phyloP scores from a whole-genome alignment of 2,329 filamentous ascomycete genomes.

The Immersiporthe knoxdaviesiana region DNA sequence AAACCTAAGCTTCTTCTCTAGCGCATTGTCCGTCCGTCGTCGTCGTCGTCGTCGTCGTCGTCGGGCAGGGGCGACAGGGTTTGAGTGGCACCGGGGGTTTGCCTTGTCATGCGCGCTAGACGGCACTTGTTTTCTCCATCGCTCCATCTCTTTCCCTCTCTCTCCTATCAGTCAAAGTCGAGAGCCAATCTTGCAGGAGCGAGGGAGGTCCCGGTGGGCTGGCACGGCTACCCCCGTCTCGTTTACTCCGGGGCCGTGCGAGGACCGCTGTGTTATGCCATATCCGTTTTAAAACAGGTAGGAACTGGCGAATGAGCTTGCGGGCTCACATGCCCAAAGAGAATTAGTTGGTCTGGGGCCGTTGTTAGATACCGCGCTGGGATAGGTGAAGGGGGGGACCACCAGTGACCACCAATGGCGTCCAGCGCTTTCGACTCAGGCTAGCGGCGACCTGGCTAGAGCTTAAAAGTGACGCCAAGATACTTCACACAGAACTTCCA shows the following conservation, averaged over 20 bases:
- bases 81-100: no score
- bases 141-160: neutral
- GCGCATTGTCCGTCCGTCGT: no score
- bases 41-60: no score
- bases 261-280: neutral
- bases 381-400: neutral
- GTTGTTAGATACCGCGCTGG: neutral
- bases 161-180: no score
- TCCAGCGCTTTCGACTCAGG: neutral
- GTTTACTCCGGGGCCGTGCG: no score
- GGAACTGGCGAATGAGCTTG: neutral
- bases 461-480: neutral
- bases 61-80: no score
- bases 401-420: no score
- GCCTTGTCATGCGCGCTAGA: neutral
- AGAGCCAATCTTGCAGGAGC: neutral
- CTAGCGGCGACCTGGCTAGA: neutral
- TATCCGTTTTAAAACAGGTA: neutral
- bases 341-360: neutral
- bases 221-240: neutral
- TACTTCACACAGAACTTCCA: neutral
- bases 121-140: neutral
- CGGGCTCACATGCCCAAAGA: neutral
- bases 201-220: neutral
- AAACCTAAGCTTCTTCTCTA: neutral